Base-by-base conservation (phyloP, 352 stramenopile species). In the Sclerospora graminicola region DNA sequence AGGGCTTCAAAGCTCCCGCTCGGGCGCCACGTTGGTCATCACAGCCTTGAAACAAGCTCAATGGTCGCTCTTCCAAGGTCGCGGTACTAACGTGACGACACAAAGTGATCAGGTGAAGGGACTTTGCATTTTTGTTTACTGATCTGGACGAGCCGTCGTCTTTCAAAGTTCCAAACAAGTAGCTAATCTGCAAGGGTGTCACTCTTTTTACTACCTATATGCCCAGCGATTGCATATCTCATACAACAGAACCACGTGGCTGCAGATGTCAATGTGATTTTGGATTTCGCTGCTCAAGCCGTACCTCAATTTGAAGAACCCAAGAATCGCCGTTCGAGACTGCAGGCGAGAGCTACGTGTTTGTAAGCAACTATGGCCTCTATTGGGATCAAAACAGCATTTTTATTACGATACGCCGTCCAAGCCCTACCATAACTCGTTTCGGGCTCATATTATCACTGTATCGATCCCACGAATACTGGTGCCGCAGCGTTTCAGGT, bases 311-410 rank as follows among this genome's bases (percentile, higher is more conserved):
- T 81, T 16, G 57, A 84, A 44, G 65, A 83, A 48, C 81, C 81
- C 13, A 83, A 75, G 63, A 92, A 92, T 48, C 56, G 16, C 76
- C 78, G 19, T 92, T 92, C 37, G 81, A 92, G 56, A 82, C 68
- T 8, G 78, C 51, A 13, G 81, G 81, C 5, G 81, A 75, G 11
- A 84, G 71, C 51, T 92, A 88, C 29, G 57, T 87, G 8, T 92
- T 70, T 42, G 61, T 51, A 13, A 82, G 60, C 28, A 69, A 86
- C 20, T 63, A 51, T 47, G 78, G 81, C 0, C 57, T 92, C 32
- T 90, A 89, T 45, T 92, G 81, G 50, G 73, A 92, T 40, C 52
- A 58, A 1, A 69, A 90, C 50, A 89, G 74, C 46, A 78, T 86
- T 92, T 89, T 23, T 90, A 88, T 57, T 90, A 89, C 58, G 59